Base-by-base conservation (phyloP, 169 alveolate species). In the Plasmodium adleri region DNA sequence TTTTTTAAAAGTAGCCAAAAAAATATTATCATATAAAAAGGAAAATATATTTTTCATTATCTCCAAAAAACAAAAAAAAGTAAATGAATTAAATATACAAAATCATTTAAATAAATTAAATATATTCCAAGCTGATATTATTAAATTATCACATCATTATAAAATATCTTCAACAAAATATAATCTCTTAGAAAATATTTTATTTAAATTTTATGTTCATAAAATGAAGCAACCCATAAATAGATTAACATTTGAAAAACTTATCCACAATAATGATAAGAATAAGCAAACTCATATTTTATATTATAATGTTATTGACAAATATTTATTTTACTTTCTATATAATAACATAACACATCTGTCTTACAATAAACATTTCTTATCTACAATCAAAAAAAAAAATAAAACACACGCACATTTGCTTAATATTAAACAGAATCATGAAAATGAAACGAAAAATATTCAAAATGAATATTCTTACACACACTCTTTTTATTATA, bases 1-100 rank as follows among this genome's bases (percentile, higher is more conserved):
- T n/a, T 43, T 62, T 62, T 74, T 74, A 43, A 63, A 74, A 62
- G 58, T 13, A 28, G 52, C 17, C 1, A 62, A 62, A 2, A 15
- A 54, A 20, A 54, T 72, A 66, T 20, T 72, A 60, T 20, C 68
- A 13, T 43, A 39, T 58, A 54, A 72, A 22, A 56, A 60, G 17
- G 88, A 59, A 74, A 60, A 74, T 62, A 43, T 60, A 20, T 74
- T 74, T 62, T 52, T 59, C 10, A 60, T 74, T 28, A 62, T 74
- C 2, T 74, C 88, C 22, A 74, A 50, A 26, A 24, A 20, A 17
- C 7, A 17, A 50, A 68, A 59, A n/a, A 28, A 13, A 52, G 20
- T 62, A 22, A 49, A 59, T 28, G 24, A 62, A 62, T 3, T 26
- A 66, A 12, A 50, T 22, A 52, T 60, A n/a, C 6, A 20, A 10